A percentile compares a stretch with the other conserved stretches of the same genome.
These are phyloP conservation scores for Apiospora saccharicola DNA, from an alignment of 2,329 filamentous ascomycete species.

Conservation along the genomic window DNA sequence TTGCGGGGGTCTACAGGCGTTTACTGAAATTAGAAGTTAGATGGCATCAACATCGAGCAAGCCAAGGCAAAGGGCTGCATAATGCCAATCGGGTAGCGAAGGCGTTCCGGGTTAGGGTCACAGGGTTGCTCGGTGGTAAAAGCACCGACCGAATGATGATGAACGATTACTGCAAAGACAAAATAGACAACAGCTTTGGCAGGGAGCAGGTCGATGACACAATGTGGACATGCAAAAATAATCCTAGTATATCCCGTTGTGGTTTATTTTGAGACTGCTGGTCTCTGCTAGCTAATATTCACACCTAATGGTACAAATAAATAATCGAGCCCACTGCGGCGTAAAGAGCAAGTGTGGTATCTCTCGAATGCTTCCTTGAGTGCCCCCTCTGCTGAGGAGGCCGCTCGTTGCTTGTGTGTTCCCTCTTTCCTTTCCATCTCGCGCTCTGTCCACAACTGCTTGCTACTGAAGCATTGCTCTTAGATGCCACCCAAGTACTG, in stretches of 20 bases:
- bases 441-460: neutral
- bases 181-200: neutral
- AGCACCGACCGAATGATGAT: neutral
- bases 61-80: neutral
- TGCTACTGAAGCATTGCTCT: neutral
- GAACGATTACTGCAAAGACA: neutral
- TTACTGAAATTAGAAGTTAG: slow-evolving; percentile 21
- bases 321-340: slow-evolving; percentile 13
- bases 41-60: slow-evolving; percentile 12
- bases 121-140: neutral
- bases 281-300: slow-evolving; percentile 11
- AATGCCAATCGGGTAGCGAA: slow-evolving; percentile 16
- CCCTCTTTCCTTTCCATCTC: neutral
- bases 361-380: neutral
- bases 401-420: neutral
- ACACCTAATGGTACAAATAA: slow-evolving; percentile 18
- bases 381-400: neutral
- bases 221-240: neutral
- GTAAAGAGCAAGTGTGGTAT: slow-evolving; percentile 2
- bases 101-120: slow-evolving; percentile 18
- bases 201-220: neutral
- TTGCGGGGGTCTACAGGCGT: slow-evolving; percentile 20
- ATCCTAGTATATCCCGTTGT: slow-evolving; percentile 5
- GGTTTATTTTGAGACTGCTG: slow-evolving; percentile 10
- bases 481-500: neutral